phyloP scores from a whole-genome alignment of 306 rosid species.

The Ceratonia siliqua region DNA sequence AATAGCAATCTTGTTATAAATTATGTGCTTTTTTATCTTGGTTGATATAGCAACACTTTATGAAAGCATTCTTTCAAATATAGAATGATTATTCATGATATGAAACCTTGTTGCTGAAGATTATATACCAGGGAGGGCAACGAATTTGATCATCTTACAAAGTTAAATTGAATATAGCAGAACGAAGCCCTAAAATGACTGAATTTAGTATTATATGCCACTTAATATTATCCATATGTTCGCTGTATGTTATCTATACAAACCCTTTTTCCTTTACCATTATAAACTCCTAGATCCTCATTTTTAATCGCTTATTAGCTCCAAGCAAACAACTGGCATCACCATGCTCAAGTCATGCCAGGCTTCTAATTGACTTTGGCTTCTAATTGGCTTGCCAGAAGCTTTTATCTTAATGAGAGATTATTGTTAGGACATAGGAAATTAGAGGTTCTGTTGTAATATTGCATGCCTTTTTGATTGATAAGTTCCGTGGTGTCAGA shows the following conservation, averaged over 20 bases:
- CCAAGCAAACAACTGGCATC: background rate
- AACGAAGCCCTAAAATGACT: background rate
- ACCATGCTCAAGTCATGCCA: background rate
- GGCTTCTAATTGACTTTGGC: background rate
- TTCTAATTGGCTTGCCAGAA: background rate
- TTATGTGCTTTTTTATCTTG: background rate
- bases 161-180: background rate
- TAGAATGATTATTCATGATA: background rate
- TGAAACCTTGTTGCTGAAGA: background rate
- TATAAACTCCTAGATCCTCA: background rate
- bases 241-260: background rate
- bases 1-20: background rate
- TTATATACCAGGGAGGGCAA: background rate
- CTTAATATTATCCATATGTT: background rate
- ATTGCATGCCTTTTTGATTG: conserved; percentile 19
- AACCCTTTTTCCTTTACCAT: background rate
- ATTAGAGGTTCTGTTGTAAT: background rate
- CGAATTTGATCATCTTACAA: background rate
- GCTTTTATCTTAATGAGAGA: background rate
- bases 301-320: background rate
- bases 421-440: background rate
- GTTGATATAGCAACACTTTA: background rate
- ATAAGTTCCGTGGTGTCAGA: conserved; percentile 31
- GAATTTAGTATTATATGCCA: background rate
- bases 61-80: background rate